These are phyloP conservation scores for Aspergillus novoparasiticus DNA, from an alignment of 2,329 filamentous ascomycete genomes.

Conservation along the genomic window DNA sequence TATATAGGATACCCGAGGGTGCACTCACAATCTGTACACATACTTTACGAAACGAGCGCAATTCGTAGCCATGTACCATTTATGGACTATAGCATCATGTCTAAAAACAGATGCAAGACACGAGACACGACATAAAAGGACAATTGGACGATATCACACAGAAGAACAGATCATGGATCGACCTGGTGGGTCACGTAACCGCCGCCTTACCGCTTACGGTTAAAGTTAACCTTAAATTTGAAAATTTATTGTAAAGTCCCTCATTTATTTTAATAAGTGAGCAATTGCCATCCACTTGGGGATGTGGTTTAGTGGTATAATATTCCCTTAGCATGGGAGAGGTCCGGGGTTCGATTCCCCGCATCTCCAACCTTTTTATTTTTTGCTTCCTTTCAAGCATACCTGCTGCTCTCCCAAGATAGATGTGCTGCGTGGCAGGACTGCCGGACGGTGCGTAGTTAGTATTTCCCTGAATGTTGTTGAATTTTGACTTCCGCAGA, in stretches of 20 bases:
- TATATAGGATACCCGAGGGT: neutral
- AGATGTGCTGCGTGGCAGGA: too few species aligned
- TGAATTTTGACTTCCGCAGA: neutral
- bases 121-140: too few species aligned
- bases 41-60: neutral
- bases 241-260: neutral
- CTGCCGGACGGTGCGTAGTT: neutral
- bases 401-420: neutral
- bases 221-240: neutral
- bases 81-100: neutral
- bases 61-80: neutral
- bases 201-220: neutral
- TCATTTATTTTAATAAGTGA: neutral
- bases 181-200: neutral
- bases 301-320: constrained; percentile 5
- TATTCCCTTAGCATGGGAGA: constrained; percentile 1
- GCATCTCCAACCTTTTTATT: neutral
- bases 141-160: too few species aligned
- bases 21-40: neutral
- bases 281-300: neutral
- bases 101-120: neutral
- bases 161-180: neutral
- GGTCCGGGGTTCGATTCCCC: constrained; percentile 3
- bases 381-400: neutral
- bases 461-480: neutral